These are phyloP conservation scores for Raphidocelis subcapitata DNA, from an alignment of 139 green algal genomes.

Conservation along the genomic window DNA sequence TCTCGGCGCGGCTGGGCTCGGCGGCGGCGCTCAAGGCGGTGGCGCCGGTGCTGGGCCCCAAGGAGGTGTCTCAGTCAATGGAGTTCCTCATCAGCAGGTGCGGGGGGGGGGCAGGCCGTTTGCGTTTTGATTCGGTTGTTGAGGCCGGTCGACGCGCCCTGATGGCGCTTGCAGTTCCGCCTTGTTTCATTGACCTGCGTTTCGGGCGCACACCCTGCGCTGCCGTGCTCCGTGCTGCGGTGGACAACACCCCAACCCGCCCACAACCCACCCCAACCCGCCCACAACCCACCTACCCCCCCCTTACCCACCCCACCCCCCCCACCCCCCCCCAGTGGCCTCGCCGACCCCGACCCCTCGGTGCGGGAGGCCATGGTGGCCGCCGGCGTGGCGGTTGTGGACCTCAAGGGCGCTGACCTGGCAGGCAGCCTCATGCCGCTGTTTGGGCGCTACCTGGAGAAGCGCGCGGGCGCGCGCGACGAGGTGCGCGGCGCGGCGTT, in stretches of 20 bases:
- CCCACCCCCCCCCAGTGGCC: conserved; percentile 18
- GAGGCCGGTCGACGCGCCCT: too few relatives aligned
- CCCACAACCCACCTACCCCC: too few relatives aligned
- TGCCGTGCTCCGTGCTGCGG: too few relatives aligned
- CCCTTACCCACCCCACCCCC: too few relatives aligned
- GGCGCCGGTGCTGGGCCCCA: conserved; percentile 43
- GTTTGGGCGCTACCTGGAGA: conserved; percentile 86
- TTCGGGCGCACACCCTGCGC: too few relatives aligned
- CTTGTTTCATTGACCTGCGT: too few relatives aligned
- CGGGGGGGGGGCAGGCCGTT: not conserved
- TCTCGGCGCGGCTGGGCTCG: conserved; percentile 45
- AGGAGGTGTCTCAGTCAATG: conserved; percentile 58
- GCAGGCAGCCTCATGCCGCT: conserved; percentile 78
- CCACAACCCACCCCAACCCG: too few relatives aligned
- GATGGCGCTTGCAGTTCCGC: too few relatives aligned
- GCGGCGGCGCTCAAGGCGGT: conserved; percentile 63
- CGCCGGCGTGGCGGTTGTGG: conserved; percentile 76
- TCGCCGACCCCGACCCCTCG: conserved; percentile 54
- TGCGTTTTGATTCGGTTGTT: too few relatives aligned
- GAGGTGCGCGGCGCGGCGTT: too few relatives aligned
- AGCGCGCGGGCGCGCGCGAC: not conserved
- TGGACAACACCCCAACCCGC: too few relatives aligned
- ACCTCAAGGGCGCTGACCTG: conserved; percentile 60
- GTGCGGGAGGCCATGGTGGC: conserved; percentile 36
- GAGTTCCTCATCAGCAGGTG: conserved; percentile 80